Base-by-base conservation (phyloP, 768 basidiomycete genomes). In the Lactifluus hygrophoroides region DNA sequence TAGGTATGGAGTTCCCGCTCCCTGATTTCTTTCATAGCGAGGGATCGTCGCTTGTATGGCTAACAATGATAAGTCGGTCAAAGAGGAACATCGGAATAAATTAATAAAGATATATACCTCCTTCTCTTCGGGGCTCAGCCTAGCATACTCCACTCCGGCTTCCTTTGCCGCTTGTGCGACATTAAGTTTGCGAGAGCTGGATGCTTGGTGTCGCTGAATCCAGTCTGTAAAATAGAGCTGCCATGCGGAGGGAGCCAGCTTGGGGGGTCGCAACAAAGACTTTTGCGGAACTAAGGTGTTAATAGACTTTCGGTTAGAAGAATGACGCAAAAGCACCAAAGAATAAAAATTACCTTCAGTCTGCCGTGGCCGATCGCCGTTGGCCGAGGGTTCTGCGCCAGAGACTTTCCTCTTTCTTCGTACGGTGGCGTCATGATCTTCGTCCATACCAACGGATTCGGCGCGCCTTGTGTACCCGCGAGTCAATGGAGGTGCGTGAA, bases 181-280 rank as follows among this genome's bases (percentile, higher is more conserved):
- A 71, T 96, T 95, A 35, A 95, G 80, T 74, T 95, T 95, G 66
- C 90, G 79, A 42, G 80, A 82, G 58, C 84, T 86, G 23, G 82
- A 80, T 58, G 84, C 83, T 72, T 90, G 88, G 69, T 90, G 87
- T 66, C 82, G 80, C 70, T 91, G 88, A 63, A 96, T 93, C 84
- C 90, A 94, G 69, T 95, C 91, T 23, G 92, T 92, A 70, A 96
- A 95, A 73, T 92, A 96, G 44, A 96, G 80, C 71, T 96, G 94
- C 94, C 94, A 96, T 54, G 93, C 90, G 3, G 91, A 94, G 4
- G 90, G 91, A 6, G 94, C 90, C 66, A 93, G 80, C 75, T 94
- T 93, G 48, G 93, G 93, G 19, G 90, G 92, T 43, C 85, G 84
- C 57, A 96, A 76, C 11, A 83, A 72, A 40, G 93, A 93, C 72